Conservation (phyloP, 2,329 filamentous ascomycete genomes). For the Fusarium haematococcum region DNA sequence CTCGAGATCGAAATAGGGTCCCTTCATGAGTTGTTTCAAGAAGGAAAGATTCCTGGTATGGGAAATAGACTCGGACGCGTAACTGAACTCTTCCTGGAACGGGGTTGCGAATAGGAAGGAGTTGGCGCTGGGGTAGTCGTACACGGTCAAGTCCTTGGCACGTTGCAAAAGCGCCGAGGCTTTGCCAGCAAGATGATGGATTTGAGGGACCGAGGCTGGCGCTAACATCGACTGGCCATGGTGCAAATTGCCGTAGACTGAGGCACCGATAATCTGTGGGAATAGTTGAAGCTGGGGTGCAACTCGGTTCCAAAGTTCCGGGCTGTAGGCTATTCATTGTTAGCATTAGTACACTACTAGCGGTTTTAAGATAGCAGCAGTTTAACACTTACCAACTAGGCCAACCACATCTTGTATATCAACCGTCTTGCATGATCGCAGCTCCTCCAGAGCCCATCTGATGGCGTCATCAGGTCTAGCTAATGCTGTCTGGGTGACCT, state of each 20-base stretch:
- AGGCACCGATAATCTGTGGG: conserved; percentile 33
- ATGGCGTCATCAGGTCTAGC: conserved; percentile 33
- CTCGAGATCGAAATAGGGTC: conserved; percentile 76
- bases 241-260: conserved; percentile 35
- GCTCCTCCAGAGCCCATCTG: conserved; percentile 19
- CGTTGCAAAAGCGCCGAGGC: background rate
- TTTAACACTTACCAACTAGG: conserved; percentile 48
- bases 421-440: conserved; percentile 5
- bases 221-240: background rate
- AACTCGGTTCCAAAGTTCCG: conserved; percentile 36
- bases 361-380: accelerated
- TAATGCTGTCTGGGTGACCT: conserved; percentile 53
- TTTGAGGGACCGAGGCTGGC: conserved; percentile 5
- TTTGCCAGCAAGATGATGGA: conserved; percentile 33
- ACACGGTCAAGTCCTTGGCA: conserved; percentile 31
- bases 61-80: conserved; percentile 69
- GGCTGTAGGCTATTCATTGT: conserved; percentile 14
- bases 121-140: conserved; percentile 56
- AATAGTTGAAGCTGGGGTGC: conserved; percentile 27
- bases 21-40: conserved; percentile 61
- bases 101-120: conserved; percentile 59
- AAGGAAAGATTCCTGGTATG: conserved; percentile 76
- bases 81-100: conserved; percentile 61
- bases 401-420: conserved; percentile 44
- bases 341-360: background rate